Base-by-base conservation (phyloP, 2,329 filamentous ascomycete genomes). In the Paecilomyces fulvus region DNA sequence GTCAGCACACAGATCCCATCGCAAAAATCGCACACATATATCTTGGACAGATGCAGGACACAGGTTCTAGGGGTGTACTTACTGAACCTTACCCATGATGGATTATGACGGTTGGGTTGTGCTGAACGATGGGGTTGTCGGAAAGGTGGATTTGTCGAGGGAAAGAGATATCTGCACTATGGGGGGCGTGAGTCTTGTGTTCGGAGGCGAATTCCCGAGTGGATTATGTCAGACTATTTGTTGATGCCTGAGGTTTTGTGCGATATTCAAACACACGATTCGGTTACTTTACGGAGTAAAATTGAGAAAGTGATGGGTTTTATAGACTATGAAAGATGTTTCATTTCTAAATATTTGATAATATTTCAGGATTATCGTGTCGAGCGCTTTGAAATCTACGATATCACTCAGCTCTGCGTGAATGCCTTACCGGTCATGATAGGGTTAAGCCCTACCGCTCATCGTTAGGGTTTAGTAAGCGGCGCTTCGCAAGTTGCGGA, bases 71-170 rank as follows among this genome's bases (percentile, higher is more conserved):
- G 37, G 4, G 4, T 43, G 37, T 43, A 43, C 37, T 43, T 43
- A 43, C 37, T 92, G 89, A 79, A 92, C 89, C 83, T 92, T 92
- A 82, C 89, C 89, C 89, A 92, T 92, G 79, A 77, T 88, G 80
- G 80, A 75, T 78, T 73, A 70, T 75, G 67, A 64, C 70, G 65
- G 62, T 60, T 58, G 59, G 55, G 55, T 61, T 52, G 58, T 61
- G 55, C 60, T 59, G 61, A 57, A 60, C 7, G 14, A 57, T 50
- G 46, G 49, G 59, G 58, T 60, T 60, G 60, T 58, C 56, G 55
- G 56, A 55, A 58, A 51, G 53, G 51, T 52, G 46, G 54, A 55
- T 33, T 51, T 58, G 37, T 52, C 51, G 56, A 54, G 46, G 49
- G 57, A 53, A 49, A 55, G 52, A 43, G 37, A 43, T 43, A 43